Base-by-base conservation (phyloP, 176 grass and related monocot genomes). In the Ananas comosus region DNA sequence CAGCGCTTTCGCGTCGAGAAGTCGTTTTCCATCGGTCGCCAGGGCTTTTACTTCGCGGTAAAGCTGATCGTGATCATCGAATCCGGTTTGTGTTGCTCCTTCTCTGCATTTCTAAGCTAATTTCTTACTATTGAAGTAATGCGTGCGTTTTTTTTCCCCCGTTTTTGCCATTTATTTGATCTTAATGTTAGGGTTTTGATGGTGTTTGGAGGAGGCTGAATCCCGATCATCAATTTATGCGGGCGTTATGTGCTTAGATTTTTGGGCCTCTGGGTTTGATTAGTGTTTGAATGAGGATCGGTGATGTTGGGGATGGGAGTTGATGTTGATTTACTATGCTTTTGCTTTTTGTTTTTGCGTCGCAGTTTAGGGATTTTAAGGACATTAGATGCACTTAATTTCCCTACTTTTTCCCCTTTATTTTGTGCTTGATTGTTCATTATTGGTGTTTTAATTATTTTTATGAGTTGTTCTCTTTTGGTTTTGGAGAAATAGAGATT, bases 141-240 rank as follows among this genome's bases (percentile, higher is more conserved):
- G 33, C 16, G 0, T 56, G 13, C 53, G 53, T 14, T 12, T 12
- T 56, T 56, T 56, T 16, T 54, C 18, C 16, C 10, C 0, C 19
- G 1, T 14, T 59, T 14, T 59, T 59, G 19, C 19, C 16, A 18
- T 59, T 59, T 59, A 7, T 42, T 42, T 17, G 54, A 18, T 59
- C 19, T 58, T 59, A 59, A 18, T 59, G n/a, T 59, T 59, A 59
- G n/a, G 54, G 54, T 59, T 59, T 59, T 59, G 54, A 18, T 59
- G n/a, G 54, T 58, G 16, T 17, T 33, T 33, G 54, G 18, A 9
- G 3, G 13, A 18, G 18, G 54, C 12, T 13, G 52, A 54, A 54
- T 54, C 6, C 3, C 12, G 16, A 16, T 54, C 1, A 13, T 54
- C 16, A n/a, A n/a, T 56, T 13, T 56, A n/a, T 56, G 12, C 16